Conservation (phyloP, 1,284 basidiomycete genomes). For the Fomitopsis schrenkii region DNA sequence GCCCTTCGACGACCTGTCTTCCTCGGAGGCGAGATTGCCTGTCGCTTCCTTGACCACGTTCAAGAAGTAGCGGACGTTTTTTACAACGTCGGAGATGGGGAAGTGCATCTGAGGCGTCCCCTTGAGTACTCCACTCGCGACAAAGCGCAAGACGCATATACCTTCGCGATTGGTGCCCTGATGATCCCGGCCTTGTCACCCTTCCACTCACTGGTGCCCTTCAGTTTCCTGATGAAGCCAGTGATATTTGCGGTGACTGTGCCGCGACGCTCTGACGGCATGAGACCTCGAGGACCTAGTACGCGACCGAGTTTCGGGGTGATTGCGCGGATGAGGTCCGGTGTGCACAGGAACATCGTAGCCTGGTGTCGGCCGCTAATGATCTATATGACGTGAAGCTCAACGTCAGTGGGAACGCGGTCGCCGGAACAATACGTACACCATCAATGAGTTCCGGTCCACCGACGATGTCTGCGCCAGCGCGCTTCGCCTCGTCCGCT, state of each 20-base stretch:
- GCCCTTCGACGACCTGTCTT: conserved; percentile 32
- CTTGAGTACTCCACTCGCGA: neutral
- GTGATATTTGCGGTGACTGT: conserved; percentile 89
- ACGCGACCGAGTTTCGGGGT: conserved; percentile 83
- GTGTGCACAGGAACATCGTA: conserved; percentile 84
- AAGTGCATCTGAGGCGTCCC: conserved; percentile 61
- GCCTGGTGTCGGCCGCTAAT: conserved; percentile 63
- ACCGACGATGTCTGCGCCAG: conserved; percentile 85
- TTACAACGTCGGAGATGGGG: conserved; percentile 69
- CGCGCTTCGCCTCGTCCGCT: conserved; percentile 73
- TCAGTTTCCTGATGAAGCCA: conserved; percentile 76
- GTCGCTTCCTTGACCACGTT: conserved; percentile 74
- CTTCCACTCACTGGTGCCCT: conserved; percentile 89
- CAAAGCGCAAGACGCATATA: conserved; percentile 22
- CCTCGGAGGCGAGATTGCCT: conserved; percentile 52
- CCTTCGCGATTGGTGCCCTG: conserved; percentile 73
- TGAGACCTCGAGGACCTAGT: conserved; percentile 90
- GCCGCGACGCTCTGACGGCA: conserved; percentile 93
- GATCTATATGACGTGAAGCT: conserved; percentile 40
- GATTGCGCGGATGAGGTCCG: conserved; percentile 75
- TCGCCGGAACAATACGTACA: conserved; percentile 39
- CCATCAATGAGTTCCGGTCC: conserved; percentile 80
- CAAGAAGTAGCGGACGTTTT: conserved; percentile 80
- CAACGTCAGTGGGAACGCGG: neutral
- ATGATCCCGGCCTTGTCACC: conserved; percentile 88